phyloP scores from a whole-genome alignment of 2,329 filamentous ascomycete species.

The Escovopsis sp. region DNA sequence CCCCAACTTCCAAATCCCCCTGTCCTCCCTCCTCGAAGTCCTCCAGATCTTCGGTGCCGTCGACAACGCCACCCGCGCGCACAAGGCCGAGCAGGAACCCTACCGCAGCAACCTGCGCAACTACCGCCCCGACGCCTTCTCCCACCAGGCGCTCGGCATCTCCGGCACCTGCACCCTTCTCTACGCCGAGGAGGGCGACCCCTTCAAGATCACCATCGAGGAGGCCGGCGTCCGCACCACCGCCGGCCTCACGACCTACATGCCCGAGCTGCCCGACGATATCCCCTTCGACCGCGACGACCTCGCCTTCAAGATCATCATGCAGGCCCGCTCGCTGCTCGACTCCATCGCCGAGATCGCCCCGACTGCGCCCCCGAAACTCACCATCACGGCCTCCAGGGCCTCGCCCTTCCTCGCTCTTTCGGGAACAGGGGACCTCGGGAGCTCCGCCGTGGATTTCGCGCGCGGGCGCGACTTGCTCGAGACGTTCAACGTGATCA shows the following conservation, averaged over 20 bases:
- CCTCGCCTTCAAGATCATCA: conserved; percentile 84
- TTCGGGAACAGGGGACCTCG: conserved; percentile 41
- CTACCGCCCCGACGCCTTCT: conserved; percentile 61
- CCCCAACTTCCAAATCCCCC: conserved; percentile 72
- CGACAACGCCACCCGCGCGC: conserved; percentile 43
- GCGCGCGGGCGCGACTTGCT: conserved; percentile 49
- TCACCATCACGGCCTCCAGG: conserved; percentile 52
- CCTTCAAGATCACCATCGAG: conserved; percentile 72
- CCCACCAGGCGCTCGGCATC: conserved; percentile 66
- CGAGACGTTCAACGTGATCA: conserved; percentile 59
- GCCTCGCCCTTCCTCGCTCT: conserved; percentile 59
- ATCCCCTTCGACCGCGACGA: conserved; percentile 78
- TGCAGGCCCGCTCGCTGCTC: conserved; percentile 60
- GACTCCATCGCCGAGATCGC: conserved; percentile 57
- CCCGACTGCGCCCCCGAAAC: conserved; percentile 53
- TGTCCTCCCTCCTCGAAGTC: conserved; percentile 78
- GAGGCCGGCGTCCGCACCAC: conserved; percentile 79
- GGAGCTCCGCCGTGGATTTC: conserved; percentile 52
- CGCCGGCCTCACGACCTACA: conserved; percentile 80
- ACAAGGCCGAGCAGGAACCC: conserved; percentile 42
- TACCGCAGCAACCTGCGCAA: conserved; percentile 47
- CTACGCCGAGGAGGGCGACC: conserved; percentile 59
- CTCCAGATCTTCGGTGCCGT: conserved; percentile 91
- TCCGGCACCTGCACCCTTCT: conserved; percentile 73
- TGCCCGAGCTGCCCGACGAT: conserved; percentile 56